Evolutionary conservation across 257 asterid species (phyloP), one percentile per base, ranked within the genome.

Genomic region (Solanum medicagineum): DNA sequence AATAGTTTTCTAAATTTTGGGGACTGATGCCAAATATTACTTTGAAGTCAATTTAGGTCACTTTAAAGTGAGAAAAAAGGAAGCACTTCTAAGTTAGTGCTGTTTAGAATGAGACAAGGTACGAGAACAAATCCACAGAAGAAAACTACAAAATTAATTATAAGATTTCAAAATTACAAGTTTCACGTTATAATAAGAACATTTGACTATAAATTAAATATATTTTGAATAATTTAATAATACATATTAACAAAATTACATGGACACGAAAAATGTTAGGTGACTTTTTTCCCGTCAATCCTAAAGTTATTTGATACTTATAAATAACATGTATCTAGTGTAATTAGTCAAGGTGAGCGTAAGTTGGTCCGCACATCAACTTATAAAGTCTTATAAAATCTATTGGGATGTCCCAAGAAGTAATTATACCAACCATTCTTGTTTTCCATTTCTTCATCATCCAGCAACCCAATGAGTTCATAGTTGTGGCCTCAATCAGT

Each of bases 261-360:
- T 9, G 19, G 8, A 56, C 8, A 2, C 2, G 2, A 45, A 45
- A 45, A 45, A 9, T 0, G 51, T 9, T 8, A 8, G 3, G 3
- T 45, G 3, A 45, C 8, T 45, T 9, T 8, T 45, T 45, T 1
- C 1, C 3, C 0, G 1, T 45, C 1, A 8, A 8, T 45, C 9
- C 12, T 8, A 45, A 1, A 56, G 5, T 56, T 56, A 17, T 2
- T 1, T 57, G 13, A 4, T 57, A 57, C 1, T 2, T 57, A 1
- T 16, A 57, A 0, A 5, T 57, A 24, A 57, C 0, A 8, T 3
- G 2, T 9, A 20, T 57, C 0, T 57, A 3, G 0, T 8, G 0
- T 0, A 57, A 57, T 1, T 0, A 57, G 6, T 20, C 0, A 0
- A 59, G 13, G 0, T 59, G 1, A 0, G 14, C n/a, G 15, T 7